phyloP scores from a whole-genome alignment of 768 basidiomycete genomes.

The Floccularia luteovirens region DNA sequence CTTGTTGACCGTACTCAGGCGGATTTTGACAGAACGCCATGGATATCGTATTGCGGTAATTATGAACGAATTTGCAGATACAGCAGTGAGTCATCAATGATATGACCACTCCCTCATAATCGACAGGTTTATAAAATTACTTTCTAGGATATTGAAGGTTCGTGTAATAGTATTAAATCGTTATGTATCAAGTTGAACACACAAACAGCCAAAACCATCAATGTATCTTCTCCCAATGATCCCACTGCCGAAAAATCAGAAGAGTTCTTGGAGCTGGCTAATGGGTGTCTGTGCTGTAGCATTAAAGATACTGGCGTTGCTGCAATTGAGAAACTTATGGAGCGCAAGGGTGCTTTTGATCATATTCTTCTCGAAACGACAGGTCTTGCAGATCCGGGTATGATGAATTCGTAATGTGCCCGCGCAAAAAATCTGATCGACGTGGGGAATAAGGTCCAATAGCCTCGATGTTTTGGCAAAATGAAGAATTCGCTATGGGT shows the following conservation, averaged over 20 bases:
- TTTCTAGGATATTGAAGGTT: slow-evolving; percentile 86
- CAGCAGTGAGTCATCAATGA: slow-evolving; percentile 52
- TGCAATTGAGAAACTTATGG: slow-evolving; percentile 90
- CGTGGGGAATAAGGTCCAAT: slow-evolving; percentile 58
- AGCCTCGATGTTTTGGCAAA: slow-evolving; percentile 82
- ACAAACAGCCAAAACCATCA: slow-evolving; percentile 72
- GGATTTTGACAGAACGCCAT: slow-evolving; percentile 89
- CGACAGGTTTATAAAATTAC: slow-evolving; percentile 7
- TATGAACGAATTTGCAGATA: slow-evolving; percentile 98
- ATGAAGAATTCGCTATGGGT: slow-evolving; percentile 71
- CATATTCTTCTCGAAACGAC: slow-evolving; percentile 96
- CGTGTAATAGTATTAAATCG: slow-evolving; percentile 6
- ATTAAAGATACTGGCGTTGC: slow-evolving; percentile 92
- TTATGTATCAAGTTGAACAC: neutral
- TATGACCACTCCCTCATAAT: neutral
- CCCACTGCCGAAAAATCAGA: slow-evolving; percentile 61
- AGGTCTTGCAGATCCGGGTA: slow-evolving; percentile 92
- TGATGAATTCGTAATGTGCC: slow-evolving; percentile 8
- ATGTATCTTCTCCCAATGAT: slow-evolving; percentile 62
- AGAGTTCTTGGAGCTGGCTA: slow-evolving; percentile 87
- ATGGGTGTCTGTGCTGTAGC: slow-evolving; percentile 98
- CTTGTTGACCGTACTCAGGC: slow-evolving; percentile 28
- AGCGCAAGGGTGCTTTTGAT: slow-evolving; percentile 82
- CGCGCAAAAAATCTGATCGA: neutral
- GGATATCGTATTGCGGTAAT: slow-evolving; percentile 96